Evolutionary conservation across 805 yeast species (phyloP).

Genomic region (Geotrichum ghanense): DNA sequence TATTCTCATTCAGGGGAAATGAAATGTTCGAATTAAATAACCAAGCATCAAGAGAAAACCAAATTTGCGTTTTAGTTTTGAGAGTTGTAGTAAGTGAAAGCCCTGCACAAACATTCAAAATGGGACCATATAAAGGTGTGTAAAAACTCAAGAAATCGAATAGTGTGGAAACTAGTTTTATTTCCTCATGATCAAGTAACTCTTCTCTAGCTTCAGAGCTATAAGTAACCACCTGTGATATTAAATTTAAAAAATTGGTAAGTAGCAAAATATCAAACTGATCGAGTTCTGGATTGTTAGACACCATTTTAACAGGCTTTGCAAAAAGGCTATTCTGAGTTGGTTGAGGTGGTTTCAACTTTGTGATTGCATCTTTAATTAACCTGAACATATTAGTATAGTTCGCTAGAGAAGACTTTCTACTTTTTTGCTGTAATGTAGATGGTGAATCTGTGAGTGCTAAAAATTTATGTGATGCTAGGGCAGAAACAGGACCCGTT

Average conservation of each 20-base stretch:
- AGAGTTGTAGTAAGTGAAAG: conserved; percentile 37
- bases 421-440: conserved; percentile 17
- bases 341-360: conserved; percentile 5
- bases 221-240: conserved; percentile 40
- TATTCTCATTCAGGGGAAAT: conserved; percentile 25
- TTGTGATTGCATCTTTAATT: conserved; percentile 28
- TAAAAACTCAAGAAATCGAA: conserved; percentile 37
- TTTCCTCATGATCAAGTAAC: conserved; percentile 15
- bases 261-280: conserved; percentile 72
- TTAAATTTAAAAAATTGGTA: conserved; percentile 59
- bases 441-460: conserved; percentile 6
- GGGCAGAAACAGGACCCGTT: conserved; percentile 43
- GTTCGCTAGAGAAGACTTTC: conserved; percentile 40
- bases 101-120: conserved; percentile 44
- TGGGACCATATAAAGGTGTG: conserved; percentile 42
- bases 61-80: conserved; percentile 37
- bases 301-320: conserved; percentile 8
- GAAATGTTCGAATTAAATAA: conserved; percentile 33
- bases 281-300: conserved; percentile 46
- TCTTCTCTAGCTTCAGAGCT: conserved; percentile 25
- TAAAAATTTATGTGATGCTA: conserved; percentile 18
- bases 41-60: conserved; percentile 67
- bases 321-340: conserved; percentile 1
- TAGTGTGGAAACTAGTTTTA: conserved; percentile 22
- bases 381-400: conserved; percentile 44